Evolutionary conservation across 2,329 filamentous ascomycete genomes (phyloP).

Genomic region (Penicillium sp.): DNA sequence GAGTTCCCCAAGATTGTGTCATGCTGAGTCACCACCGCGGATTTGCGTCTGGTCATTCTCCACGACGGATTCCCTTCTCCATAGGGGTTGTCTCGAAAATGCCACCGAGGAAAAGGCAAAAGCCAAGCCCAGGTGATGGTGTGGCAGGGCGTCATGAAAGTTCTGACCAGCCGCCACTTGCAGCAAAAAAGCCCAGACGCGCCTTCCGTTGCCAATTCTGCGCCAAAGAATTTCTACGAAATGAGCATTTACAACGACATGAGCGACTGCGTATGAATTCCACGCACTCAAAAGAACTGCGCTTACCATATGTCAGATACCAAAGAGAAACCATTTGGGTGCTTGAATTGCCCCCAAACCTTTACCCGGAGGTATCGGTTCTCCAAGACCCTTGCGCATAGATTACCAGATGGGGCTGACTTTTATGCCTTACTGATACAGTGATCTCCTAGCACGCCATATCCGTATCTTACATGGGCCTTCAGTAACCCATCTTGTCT

Average conservation of each 20-base stretch:
- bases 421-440: background rate
- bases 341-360: background rate
- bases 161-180: background rate
- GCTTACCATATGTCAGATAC: background rate
- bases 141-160: background rate
- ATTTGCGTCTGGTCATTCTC: too few species aligned
- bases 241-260: constrained; percentile 36
- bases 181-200: background rate
- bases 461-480: background rate
- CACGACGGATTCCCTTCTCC: too few species aligned
- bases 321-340: background rate
- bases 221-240: constrained; percentile 12
- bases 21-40: background rate
- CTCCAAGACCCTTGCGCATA: background rate
- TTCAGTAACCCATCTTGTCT: background rate
- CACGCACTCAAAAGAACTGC: background rate
- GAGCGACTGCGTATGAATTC: constrained; percentile 21
- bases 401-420: background rate
- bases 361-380: background rate
- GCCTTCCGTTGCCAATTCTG: background rate
- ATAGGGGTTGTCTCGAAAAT: background rate
- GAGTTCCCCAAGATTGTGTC: background rate
- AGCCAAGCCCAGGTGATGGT: background rate
- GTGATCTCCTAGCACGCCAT: background rate
- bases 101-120: background rate